Conservation (phyloP, 805 yeast genomes). For the Kluyveromyces lactis region DNA sequence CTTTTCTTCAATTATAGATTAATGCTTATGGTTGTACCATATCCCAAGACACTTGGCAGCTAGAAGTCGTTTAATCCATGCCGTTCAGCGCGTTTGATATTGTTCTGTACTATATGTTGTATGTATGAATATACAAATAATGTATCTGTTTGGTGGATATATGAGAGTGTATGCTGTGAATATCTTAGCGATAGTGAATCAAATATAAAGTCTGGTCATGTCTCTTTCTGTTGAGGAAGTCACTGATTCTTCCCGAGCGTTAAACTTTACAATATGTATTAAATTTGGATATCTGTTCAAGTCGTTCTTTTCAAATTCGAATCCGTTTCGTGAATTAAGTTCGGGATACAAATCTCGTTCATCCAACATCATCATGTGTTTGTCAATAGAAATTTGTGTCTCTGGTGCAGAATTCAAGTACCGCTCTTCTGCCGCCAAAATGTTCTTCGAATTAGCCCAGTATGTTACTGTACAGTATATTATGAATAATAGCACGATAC, state of each 20-base stretch:
- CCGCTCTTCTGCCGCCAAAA: not conserved
- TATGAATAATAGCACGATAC: not conserved
- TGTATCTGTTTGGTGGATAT: too few relatives aligned
- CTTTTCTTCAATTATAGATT: too few relatives aligned
- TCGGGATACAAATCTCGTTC: conserved; percentile 4
- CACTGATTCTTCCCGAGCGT: not conserved
- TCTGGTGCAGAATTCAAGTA: not conserved
- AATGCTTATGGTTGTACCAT: not conserved
- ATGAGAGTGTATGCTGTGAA: too few relatives aligned
- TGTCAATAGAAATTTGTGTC: conserved; percentile 1
- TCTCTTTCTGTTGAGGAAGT: not conserved
- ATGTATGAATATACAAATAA: too few relatives aligned
- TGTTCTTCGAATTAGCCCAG: not conserved
- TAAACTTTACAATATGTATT: not conserved
- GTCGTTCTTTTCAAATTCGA: not conserved
- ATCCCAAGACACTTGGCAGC: not conserved
- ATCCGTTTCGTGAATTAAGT: not conserved
- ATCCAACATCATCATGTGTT: conserved; percentile 1
- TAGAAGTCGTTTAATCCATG: not conserved
- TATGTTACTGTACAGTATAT: conserved; percentile 1
- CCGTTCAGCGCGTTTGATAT: too few relatives aligned
- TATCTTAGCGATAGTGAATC: not conserved
- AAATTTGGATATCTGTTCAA: conserved; percentile 2
- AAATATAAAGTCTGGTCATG: conserved; percentile 1
- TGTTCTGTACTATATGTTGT: too few relatives aligned